Base-by-base conservation (phyloP, 2,329 filamentous ascomycete genomes). In the Stylonectria norvegica region DNA sequence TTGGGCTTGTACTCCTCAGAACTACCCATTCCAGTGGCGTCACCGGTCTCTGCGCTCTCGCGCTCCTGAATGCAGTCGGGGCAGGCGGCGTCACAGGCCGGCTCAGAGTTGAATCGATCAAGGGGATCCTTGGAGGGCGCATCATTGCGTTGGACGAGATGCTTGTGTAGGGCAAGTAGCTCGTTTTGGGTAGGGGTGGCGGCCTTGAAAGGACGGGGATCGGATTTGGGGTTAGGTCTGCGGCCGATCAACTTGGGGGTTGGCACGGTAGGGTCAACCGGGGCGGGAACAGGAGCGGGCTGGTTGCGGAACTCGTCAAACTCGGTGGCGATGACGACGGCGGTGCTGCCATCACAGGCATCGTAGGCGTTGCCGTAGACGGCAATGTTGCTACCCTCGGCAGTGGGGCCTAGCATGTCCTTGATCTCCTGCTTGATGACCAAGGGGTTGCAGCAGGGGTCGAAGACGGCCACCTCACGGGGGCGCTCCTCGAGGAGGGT, bases 381-480 rank as follows among this genome's bases (percentile, higher is more conserved):
- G 10, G 60, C 61, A 33, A 78, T 62, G 33, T 68, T 69, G 15
- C 68, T 66, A 11, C 65, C 68, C 10, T 71, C 63, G 36, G 60
- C 63, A 18, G 60, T 45, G 28, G 58, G 55, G 25, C 61, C 64
- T 8, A 76, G 61, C 11, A 75, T 61, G 34, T 54, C 52, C 47
- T 68, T 65, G 42, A 79, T 74, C 63, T 79, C 75, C 22, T 67
- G 64, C 56, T 68, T 67, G 47, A 76, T 64, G 20, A 74, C 69
- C 4, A 68, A 60, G 4, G 72, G 69, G 55, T 75, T 73, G 56
- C 75, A 78, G 62, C 71, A 76, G 2, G 84, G 82, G 59, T 89
- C 85, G 57, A 80, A 88, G 41, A 88, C 76, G 34, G 79, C 75
- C 36, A 88, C 74, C 57, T 83, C 78, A 4, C 67, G 68, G 0